phyloP scores from a whole-genome alignment of 352 stramenopile genomes.

The Albugo candida region DNA sequence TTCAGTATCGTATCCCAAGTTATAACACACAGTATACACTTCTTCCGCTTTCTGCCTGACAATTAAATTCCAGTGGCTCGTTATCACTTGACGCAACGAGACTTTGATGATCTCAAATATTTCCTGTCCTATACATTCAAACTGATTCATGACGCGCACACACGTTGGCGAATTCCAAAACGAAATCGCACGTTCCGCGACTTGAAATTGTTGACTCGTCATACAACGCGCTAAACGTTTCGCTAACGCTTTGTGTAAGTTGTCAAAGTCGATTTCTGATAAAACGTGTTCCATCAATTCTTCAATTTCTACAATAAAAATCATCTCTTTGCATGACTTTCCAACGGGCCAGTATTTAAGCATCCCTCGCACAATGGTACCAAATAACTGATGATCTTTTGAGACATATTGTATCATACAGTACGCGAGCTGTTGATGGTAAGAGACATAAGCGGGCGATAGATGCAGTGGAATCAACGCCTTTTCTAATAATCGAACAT shows the following conservation, averaged over 20 bases:
- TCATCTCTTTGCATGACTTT: conserved; percentile 12
- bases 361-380: conserved; percentile 9
- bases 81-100: conserved; percentile 1
- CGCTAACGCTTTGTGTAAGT: conserved; percentile 3
- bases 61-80: conserved; percentile 7
- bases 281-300: conserved; percentile 15
- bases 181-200: conserved; percentile 8
- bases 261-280: conserved; percentile 6
- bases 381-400: conserved; percentile 10
- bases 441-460: conserved; percentile 11
- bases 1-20: conserved; percentile 9
- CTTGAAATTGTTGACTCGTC: conserved; percentile 7
- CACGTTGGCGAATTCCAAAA: conserved; percentile 10
- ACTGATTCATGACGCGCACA: conserved; percentile 9
- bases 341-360: conserved; percentile 9
- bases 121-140: conserved; percentile 8
- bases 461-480: conserved; percentile 13
- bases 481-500: conserved; percentile 13
- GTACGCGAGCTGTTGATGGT: conserved; percentile 16
- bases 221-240: conserved; percentile 6
- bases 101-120: conserved; percentile 9
- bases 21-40: conserved; percentile 10
- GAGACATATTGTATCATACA: conserved; percentile 15
- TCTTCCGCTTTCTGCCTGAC: conserved; percentile 8
- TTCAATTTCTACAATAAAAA: conserved; percentile 14